Evolutionary conservation across 2,329 filamentous ascomycete genomes (phyloP).

Genomic region (Aspergillus unguis): DNA sequence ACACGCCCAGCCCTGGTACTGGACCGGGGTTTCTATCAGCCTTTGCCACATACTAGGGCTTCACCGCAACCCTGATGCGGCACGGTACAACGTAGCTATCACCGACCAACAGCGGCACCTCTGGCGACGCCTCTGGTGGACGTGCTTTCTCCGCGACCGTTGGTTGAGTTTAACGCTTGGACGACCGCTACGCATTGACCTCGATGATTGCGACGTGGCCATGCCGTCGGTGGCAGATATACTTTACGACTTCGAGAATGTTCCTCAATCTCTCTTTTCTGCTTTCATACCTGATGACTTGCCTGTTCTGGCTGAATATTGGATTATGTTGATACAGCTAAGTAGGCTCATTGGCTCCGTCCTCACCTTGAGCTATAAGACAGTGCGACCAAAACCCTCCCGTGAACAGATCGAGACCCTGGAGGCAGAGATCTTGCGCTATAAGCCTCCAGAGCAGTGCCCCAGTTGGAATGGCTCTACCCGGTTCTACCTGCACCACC

Average conservation of each 20-base stretch:
- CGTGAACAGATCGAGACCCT: conserved; percentile 21
- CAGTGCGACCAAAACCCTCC: conserved; percentile 16
- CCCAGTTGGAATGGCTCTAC: conserved; percentile 10
- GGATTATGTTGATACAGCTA: conserved; percentile 28
- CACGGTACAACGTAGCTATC: conserved; percentile 19
- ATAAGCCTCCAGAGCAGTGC: conserved; percentile 18
- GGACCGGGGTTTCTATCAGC: conserved; percentile 45
- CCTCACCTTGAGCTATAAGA: conserved; percentile 25
- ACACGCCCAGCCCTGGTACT: conserved; percentile 45
- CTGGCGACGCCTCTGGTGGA: conserved; percentile 44
- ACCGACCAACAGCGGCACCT: conserved; percentile 23
- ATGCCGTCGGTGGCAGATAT: conserved; percentile 29
- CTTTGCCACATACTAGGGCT: conserved; percentile 45
- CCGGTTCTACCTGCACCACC: conserved; percentile 24
- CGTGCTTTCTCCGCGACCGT: conserved; percentile 40
- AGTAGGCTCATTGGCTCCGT: conserved; percentile 25
- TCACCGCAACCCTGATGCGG: conserved; percentile 30
- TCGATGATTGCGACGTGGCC: conserved; percentile 36
- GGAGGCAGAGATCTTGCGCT: conserved; percentile 20
- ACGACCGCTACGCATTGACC: conserved; percentile 40
- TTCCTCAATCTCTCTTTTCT: conserved; percentile 10
- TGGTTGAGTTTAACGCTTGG: conserved; percentile 42
- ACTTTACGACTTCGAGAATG: conserved; percentile 20
- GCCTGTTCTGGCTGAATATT: conserved; percentile 20
- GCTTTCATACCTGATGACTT: conserved; percentile 23